Evolutionary conservation across 176 grass and related monocot genomes (phyloP).

Genomic region (Cenchrus purpureus): DNA sequence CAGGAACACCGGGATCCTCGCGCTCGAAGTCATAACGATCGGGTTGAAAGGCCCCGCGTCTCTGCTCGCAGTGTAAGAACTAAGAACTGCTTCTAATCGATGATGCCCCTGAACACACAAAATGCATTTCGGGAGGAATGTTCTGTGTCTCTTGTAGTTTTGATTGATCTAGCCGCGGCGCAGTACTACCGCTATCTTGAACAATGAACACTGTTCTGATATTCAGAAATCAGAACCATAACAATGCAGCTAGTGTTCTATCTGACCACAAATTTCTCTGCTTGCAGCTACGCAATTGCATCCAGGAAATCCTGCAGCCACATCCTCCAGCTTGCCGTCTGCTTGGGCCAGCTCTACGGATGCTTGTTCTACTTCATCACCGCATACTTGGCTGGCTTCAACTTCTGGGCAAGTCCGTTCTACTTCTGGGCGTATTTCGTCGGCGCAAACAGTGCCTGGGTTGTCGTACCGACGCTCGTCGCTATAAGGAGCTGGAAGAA

Average conservation of each 20-base stretch:
- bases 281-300: slow-evolving; percentile 71
- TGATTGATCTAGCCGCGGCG: background rate
- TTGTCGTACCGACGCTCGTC: slow-evolving; percentile 64
- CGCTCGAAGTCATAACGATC: slow-evolving; percentile 70
- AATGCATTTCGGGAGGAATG: background rate
- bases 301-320: slow-evolving; percentile 65
- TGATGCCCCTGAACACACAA: background rate
- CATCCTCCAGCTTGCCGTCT: slow-evolving; percentile 68
- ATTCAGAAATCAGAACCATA: too few species aligned
- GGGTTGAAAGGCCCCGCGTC: slow-evolving; percentile 77
- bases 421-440: slow-evolving; percentile 92
- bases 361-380: slow-evolving; percentile 85
- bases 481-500: slow-evolving; percentile 61
- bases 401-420: slow-evolving; percentile 64
- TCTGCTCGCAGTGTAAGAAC: slow-evolving; percentile 68
- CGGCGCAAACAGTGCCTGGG: slow-evolving; percentile 62
- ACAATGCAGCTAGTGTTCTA: background rate
- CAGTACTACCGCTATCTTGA: too few species aligned
- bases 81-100: background rate
- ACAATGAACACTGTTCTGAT: too few species aligned
- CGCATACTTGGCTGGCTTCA: slow-evolving; percentile 73
- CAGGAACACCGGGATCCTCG: slow-evolving; percentile 66
- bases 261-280: background rate
- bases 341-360: slow-evolving; percentile 72
- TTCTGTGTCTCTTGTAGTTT: background rate